phyloP scores from a whole-genome alignment of 202 grass and related monocot species.

The Eragrostis tef region DNA sequence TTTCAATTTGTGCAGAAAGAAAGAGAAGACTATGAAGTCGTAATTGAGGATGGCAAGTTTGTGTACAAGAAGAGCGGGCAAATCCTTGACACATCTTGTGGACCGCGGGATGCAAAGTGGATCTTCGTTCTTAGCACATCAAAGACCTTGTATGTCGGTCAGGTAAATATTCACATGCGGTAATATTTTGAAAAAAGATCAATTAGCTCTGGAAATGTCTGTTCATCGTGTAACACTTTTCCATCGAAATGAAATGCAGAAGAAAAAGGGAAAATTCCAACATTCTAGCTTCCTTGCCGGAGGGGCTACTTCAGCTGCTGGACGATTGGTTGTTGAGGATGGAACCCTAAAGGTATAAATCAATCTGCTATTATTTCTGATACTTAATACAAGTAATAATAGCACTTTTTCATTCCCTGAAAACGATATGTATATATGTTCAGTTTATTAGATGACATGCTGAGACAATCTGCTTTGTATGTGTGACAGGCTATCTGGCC shows the following conservation, averaged over 20 bases:
- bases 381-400: not conserved
- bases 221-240: slow-evolving; percentile 21
- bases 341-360: slow-evolving; percentile 69
- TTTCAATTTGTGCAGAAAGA: slow-evolving; percentile 65
- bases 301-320: slow-evolving; percentile 89
- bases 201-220: not conserved
- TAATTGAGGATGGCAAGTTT: slow-evolving; percentile 77
- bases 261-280: slow-evolving; percentile 92
- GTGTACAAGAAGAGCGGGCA: slow-evolving; percentile 63
- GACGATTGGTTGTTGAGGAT: slow-evolving; percentile 68
- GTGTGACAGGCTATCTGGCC: slow-evolving; percentile 82
- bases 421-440: not conserved
- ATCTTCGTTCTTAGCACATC: slow-evolving; percentile 97
- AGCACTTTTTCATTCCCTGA: not conserved
- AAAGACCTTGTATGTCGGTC: slow-evolving; percentile 75
- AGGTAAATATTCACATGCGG: slow-evolving; percentile 57
- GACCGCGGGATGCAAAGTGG: slow-evolving; percentile 70
- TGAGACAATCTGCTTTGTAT: slow-evolving; percentile 39
- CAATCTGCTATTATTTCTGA: not conserved
- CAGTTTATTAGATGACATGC: not conserved
- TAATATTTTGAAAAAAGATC: not conserved
- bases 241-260: slow-evolving; percentile 54
- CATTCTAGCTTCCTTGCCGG: slow-evolving; percentile 97
- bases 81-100: slow-evolving; percentile 58
- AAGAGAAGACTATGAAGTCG: slow-evolving; percentile 82